Base-by-base conservation (phyloP, 441 rosid genomes). In the Jatropha podagrica region DNA sequence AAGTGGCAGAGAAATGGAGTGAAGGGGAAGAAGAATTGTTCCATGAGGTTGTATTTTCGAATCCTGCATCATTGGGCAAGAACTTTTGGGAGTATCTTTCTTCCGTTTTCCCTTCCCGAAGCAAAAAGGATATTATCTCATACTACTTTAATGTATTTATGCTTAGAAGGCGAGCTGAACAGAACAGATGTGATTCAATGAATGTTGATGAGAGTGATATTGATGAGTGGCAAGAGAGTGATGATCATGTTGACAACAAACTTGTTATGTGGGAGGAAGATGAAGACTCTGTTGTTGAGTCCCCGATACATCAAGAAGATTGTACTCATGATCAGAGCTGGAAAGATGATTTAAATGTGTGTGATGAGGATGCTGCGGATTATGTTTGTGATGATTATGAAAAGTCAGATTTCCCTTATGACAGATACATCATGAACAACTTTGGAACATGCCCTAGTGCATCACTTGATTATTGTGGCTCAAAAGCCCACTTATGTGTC, bases 161-260 rank as follows among this genome's bases (percentile, higher is more conserved):
- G 83, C 83, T 87, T 72, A 85, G 61, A 73, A 81, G 68, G 72
- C 80, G 87, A 54, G 85, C 86, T 73, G 69, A 65, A 49, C 89
- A 85, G 83, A 87, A 87, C 79, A 78, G 87, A 66, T 74, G 20
- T 68, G 77, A 76, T 65, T 76, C 81, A 4, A 38, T 83, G 81
- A 87, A 84, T 27, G 71, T 85, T 10, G 87, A 84, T n/a, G 88
- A 88, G 49, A 91, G 96, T 65, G 97, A 91, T 61, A 82, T 89
- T 38, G 94, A 93, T 73, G 95, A 91, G 79, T 81, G 86, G 89
- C 83, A 82, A 26, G 80, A 60, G 8, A 80, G 69, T 79, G 88
- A 81, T 49, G 77, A 79, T 74, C 72, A 61, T 63, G 77, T 49
- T 56, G 75, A 61, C 60, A 41, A 52, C 56, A 83, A 83, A 63